A percentile compares a stretch with the other conserved stretches of the same genome.
Evolutionary conservation across 805 yeast genomes (phyloP).

Genomic region (Yamadazyma phyllophila): DNA sequence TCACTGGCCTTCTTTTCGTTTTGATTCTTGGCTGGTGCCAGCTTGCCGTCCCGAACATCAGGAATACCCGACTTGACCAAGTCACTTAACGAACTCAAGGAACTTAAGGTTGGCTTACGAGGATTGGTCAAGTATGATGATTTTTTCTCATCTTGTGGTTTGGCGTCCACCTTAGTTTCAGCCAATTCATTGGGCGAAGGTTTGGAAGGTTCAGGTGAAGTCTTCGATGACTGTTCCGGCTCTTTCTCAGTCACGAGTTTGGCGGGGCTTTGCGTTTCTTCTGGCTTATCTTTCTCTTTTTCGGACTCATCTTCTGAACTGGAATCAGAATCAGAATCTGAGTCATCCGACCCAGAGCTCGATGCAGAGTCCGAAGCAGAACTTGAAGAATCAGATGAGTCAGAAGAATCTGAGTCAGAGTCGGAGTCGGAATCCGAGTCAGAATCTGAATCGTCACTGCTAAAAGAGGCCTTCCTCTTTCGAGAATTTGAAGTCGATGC

Average conservation of each 20-base stretch:
- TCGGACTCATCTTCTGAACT: neutral
- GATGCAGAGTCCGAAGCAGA: neutral
- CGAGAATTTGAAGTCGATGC: neutral
- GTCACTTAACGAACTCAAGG: slow-evolving; percentile 51
- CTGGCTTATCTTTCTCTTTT: neutral
- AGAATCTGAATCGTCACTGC: neutral
- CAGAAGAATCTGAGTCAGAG: slow-evolving; percentile 5
- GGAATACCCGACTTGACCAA: slow-evolving; percentile 66
- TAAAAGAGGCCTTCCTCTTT: neutral
- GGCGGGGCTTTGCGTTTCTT: neutral
- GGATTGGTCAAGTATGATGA: slow-evolving; percentile 7
- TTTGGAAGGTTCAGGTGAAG: neutral
- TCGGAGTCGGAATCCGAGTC: slow-evolving; percentile 4
- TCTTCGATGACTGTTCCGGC: neutral
- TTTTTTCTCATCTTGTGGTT: too few species aligned
- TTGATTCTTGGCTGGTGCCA: slow-evolving; percentile 1
- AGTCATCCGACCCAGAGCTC: neutral
- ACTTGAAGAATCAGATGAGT: slow-evolving; percentile 3
- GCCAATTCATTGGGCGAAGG: neutral
- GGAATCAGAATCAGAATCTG: slow-evolving; percentile 6
- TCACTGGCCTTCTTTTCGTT: slow-evolving; percentile 8
- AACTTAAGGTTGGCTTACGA: slow-evolving; percentile 43
- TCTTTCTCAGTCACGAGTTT: neutral
- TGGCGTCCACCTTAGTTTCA: too few species aligned
- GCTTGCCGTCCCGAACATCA: slow-evolving; percentile 51